Evolutionary conservation across 2,329 filamentous ascomycete genomes (phyloP).

Genomic region (Tetracladium maxilliforme): DNA sequence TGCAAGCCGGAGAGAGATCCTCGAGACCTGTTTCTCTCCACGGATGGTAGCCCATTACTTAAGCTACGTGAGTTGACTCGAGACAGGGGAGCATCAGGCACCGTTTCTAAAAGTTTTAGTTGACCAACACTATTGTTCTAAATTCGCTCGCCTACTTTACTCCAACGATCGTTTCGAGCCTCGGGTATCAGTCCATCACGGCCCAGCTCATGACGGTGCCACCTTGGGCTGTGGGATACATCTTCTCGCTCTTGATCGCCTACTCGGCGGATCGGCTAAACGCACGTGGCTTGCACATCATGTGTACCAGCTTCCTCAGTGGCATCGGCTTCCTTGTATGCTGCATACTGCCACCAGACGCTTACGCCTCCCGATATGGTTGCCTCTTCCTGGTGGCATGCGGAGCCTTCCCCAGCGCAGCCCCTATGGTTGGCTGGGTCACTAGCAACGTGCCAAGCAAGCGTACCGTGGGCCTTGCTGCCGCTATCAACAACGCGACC

Average conservation of each 20-base stretch:
- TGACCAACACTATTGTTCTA: slow-evolving; percentile 12
- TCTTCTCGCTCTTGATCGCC: slow-evolving; percentile 28
- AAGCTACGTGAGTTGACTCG: slow-evolving; percentile 10
- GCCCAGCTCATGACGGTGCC: slow-evolving; percentile 13
- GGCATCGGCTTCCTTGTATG: slow-evolving; percentile 16
- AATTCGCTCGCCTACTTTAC: slow-evolving; percentile 33
- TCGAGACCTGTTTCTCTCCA: slow-evolving; percentile 18
- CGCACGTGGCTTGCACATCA: slow-evolving; percentile 31
- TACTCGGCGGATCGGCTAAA: slow-evolving; percentile 51
- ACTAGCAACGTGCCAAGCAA: slow-evolving; percentile 21
- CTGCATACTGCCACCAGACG: slow-evolving; percentile 11
- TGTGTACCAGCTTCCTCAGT: slow-evolving; percentile 11
- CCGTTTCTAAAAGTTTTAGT: slow-evolving; percentile 5
- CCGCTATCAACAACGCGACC: slow-evolving; percentile 19
- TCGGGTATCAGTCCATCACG: slow-evolving; percentile 12
- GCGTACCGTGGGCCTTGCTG: slow-evolving; percentile 19
- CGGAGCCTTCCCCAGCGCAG: slow-evolving; percentile 19
- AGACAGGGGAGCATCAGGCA: not conserved
- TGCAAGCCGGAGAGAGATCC: slow-evolving; percentile 16
- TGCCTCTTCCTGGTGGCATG: slow-evolving; percentile 19
- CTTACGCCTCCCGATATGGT: slow-evolving; percentile 15
- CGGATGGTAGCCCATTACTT: slow-evolving; percentile 21
- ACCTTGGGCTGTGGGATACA: slow-evolving; percentile 13
- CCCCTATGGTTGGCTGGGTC: slow-evolving; percentile 20
- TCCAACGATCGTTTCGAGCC: slow-evolving; percentile 32